phyloP scores from a whole-genome alignment of 169 alveolate genomes.

The Plasmodium reichenowi region DNA sequence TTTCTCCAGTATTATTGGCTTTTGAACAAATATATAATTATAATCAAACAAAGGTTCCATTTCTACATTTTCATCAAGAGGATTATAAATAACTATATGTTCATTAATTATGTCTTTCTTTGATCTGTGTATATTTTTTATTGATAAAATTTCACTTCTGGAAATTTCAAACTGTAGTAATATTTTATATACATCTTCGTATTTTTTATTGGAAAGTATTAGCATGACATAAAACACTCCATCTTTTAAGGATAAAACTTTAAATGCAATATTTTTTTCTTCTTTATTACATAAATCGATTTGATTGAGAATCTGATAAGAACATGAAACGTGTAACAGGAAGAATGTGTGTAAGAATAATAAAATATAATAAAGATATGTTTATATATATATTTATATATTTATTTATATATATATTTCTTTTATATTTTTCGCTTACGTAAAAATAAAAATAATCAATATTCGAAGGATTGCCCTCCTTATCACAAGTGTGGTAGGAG shows the following conservation, averaged over 20 bases:
- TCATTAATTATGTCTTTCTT: constrained; percentile 66
- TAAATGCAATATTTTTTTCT: constrained; percentile 43
- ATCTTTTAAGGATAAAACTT: constrained; percentile 46
- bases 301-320: constrained; percentile 30
- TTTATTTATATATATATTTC: background rate
- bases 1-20: constrained; percentile 42
- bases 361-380: background rate
- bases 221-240: constrained; percentile 48
- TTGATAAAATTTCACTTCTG: constrained; percentile 24
- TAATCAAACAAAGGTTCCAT: constrained; percentile 57
- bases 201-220: constrained; percentile 54
- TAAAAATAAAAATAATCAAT: constrained; percentile 34
- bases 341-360: background rate
- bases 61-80: constrained; percentile 64
- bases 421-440: constrained; percentile 16
- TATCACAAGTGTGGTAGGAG: constrained; percentile 22
- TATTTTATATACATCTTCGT: constrained; percentile 68
- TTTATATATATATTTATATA: background rate
- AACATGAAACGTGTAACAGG: background rate
- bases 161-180: constrained; percentile 62
- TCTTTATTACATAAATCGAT: constrained; percentile 26
- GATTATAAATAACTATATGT: constrained; percentile 47
- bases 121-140: constrained; percentile 37
- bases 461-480: constrained; percentile 14
- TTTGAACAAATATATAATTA: constrained; percentile 56